These are phyloP conservation scores for Tetrastigma voinierianum DNA, from an alignment of 164 flowering plant genomes.

Conservation along the genomic window DNA sequence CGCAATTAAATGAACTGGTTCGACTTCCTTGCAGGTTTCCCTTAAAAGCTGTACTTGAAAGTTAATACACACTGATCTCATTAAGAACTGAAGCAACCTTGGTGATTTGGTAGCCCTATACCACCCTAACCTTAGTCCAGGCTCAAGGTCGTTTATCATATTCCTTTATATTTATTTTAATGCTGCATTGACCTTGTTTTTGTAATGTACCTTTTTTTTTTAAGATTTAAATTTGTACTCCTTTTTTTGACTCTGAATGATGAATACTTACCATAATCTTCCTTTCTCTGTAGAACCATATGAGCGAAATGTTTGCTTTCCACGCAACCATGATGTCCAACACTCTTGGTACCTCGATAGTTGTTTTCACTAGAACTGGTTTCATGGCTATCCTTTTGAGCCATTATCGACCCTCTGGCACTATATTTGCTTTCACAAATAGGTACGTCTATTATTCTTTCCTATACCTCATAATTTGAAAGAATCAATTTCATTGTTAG, in stretches of 20 bases:
- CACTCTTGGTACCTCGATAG: constrained; percentile 94
- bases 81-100: constrained; percentile 88
- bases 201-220: too few relatives aligned
- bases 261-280: constrained; percentile 15
- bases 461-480: too few relatives aligned
- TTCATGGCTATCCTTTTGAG: constrained; percentile 93
- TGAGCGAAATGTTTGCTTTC: constrained; percentile 97
- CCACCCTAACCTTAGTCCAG: constrained; percentile 70
- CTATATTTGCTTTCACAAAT: constrained; percentile 95
- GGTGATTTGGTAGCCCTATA: constrained; percentile 44
- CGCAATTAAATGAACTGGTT: background rate
- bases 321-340: constrained; percentile 99
- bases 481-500: too few relatives aligned
- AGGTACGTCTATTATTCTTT: constrained; percentile 56
- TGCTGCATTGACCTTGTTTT: background rate
- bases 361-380: constrained; percentile 97
- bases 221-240: background rate
- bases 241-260: background rate
- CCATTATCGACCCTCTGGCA: constrained; percentile 96
- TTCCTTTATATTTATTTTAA: background rate
- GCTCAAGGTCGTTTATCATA: constrained; percentile 60
- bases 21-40: constrained; percentile 58
- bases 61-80: constrained; percentile 95
- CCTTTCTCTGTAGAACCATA: constrained; percentile 72
- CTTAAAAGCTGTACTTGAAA: constrained; percentile 85